phyloP scores from a whole-genome alignment of 2,329 filamentous ascomycete species.

The Bipolaris cookei region DNA sequence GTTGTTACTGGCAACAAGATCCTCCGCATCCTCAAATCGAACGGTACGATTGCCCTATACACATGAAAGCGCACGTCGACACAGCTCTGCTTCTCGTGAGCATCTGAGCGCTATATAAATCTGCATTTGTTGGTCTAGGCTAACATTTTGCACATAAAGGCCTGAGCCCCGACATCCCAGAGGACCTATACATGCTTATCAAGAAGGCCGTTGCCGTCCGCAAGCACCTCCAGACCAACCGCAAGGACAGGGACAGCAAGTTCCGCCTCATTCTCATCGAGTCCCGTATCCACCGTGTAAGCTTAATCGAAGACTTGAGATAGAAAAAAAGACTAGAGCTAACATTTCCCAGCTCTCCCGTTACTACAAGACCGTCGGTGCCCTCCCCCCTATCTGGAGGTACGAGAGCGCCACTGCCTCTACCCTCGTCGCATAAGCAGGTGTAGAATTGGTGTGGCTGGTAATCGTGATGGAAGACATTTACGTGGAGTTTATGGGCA shows the following conservation, averaged over 20 bases:
- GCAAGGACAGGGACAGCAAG: constrained; percentile 99
- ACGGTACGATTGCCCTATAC: constrained; percentile 68
- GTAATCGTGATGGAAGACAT: constrained; percentile 35
- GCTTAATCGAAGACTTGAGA: not conserved
- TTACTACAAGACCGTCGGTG: constrained; percentile 98
- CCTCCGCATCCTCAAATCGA: constrained; percentile 21
- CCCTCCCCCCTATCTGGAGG: constrained; percentile 90
- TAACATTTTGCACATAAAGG: constrained; percentile 63
- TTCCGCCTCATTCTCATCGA: constrained; percentile 99
- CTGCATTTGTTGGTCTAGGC: constrained; percentile 48
- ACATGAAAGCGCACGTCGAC: constrained; percentile 50
- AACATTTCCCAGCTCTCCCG: constrained; percentile 69
- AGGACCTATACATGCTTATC: constrained; percentile 99
- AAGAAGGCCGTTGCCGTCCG: constrained; percentile 95
- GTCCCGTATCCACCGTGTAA: constrained; percentile 93
- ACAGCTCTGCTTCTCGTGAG: constrained; percentile 37
- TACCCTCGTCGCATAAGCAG: constrained; percentile 51
- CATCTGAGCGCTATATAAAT: constrained; percentile 73
- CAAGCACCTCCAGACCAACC: constrained; percentile 99
- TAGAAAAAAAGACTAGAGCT: not conserved
- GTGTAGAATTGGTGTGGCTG: constrained; percentile 37
- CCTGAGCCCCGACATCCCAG: constrained; percentile 97
- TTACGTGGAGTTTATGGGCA: constrained; percentile 46
- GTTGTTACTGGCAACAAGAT: constrained; percentile 79
- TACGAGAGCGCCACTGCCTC: constrained; percentile 95